Percentiles rank a stretch among this genome's conserved stretches.
phyloP scores from a whole-genome alignment of 2,329 filamentous ascomycete species.

The Colletotrichum orbiculare region DNA sequence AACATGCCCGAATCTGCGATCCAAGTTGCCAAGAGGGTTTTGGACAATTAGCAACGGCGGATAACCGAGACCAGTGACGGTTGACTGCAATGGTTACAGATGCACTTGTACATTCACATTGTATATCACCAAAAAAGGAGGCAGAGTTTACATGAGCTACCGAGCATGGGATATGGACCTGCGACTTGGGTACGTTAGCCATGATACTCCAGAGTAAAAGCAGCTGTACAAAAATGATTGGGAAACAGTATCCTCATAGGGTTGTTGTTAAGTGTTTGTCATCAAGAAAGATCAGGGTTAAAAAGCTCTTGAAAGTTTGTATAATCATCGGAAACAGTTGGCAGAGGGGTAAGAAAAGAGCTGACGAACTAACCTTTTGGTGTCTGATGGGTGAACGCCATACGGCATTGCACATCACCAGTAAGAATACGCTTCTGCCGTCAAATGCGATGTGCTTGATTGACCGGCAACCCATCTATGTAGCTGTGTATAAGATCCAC shows the following conservation, averaged over 20 bases:
- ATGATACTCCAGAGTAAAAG: conserved; percentile 46
- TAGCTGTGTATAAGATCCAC: conserved; percentile 53
- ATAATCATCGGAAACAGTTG: conserved; percentile 64
- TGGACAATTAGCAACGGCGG: conserved; percentile 49
- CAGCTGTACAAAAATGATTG: conserved; percentile 38
- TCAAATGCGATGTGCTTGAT: conserved; percentile 46
- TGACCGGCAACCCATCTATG: conserved; percentile 62
- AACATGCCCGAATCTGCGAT: conserved; percentile 82
- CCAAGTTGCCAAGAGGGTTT: conserved; percentile 70
- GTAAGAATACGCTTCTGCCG: conserved; percentile 36
- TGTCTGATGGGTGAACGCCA: conserved; percentile 18
- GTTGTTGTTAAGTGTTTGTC: conserved; percentile 64
- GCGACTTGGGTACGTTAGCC: conserved; percentile 48
- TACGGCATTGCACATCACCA: conserved; percentile 43
- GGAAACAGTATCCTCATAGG: conserved; percentile 62
- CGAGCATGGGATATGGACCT: conserved; percentile 9
- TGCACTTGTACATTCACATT: conserved; percentile 13
- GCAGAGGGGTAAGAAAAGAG: conserved; percentile 25
- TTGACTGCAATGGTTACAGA: not conserved
- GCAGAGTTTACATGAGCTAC: conserved; percentile 25
- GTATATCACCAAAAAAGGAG: not conserved
- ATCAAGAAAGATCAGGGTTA: conserved; percentile 72
- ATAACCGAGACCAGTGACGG: too few relatives aligned
- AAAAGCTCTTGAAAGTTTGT: conserved; percentile 72
- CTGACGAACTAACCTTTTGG: conserved; percentile 56